A percentile compares a stretch with the other conserved stretches of the same genome.
Evolutionary conservation across 1,284 basidiomycete species (phyloP).

Genomic region (Microbotryum intermedium): DNA sequence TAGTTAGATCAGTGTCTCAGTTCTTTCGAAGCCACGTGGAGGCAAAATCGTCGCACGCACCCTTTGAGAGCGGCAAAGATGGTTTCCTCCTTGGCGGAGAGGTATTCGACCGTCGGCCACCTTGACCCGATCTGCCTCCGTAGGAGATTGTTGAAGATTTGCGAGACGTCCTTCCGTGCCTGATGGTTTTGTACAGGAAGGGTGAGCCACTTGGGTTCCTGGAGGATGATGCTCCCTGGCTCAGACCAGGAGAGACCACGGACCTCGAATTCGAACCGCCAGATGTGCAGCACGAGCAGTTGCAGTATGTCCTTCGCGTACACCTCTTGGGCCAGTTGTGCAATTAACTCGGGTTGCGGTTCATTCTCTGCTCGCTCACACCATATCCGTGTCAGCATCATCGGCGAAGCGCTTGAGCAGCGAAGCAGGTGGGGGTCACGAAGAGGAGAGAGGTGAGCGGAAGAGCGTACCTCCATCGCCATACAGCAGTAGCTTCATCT

Average conservation of each 20-base stretch:
- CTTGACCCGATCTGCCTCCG: slow-evolving; percentile 87
- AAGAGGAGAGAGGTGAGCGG: neutral
- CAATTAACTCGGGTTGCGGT: slow-evolving; percentile 48
- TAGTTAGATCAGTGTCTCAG: neutral
- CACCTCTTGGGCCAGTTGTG: slow-evolving; percentile 90
- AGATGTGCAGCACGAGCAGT: slow-evolving; percentile 70
- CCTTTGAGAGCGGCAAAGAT: slow-evolving; percentile 80
- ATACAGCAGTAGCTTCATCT: slow-evolving; percentile 75
- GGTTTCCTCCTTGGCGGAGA: slow-evolving; percentile 73
- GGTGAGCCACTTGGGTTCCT: neutral
- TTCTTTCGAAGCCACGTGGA: neutral
- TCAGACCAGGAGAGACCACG: neutral
- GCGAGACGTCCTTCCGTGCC: slow-evolving; percentile 80
- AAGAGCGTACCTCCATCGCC: slow-evolving; percentile 64
- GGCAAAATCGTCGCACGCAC: slow-evolving; percentile 30
- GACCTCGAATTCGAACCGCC: slow-evolving; percentile 87
- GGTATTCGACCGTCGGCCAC: slow-evolving; percentile 90
- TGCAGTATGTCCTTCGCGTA: slow-evolving; percentile 84
- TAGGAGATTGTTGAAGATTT: slow-evolving; percentile 93
- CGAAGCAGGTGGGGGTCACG: neutral
- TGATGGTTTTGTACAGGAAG: slow-evolving; percentile 12
- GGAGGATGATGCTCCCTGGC: too few relatives aligned
- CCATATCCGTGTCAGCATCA: neutral
- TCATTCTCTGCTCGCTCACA: slow-evolving; percentile 19
- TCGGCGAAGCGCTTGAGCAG: neutral